Evolutionary conservation across 1,284 basidiomycete species (phyloP), one percentile per base, ranked within the genome.

Genomic region (Sanguinoderma infundibulare): DNA sequence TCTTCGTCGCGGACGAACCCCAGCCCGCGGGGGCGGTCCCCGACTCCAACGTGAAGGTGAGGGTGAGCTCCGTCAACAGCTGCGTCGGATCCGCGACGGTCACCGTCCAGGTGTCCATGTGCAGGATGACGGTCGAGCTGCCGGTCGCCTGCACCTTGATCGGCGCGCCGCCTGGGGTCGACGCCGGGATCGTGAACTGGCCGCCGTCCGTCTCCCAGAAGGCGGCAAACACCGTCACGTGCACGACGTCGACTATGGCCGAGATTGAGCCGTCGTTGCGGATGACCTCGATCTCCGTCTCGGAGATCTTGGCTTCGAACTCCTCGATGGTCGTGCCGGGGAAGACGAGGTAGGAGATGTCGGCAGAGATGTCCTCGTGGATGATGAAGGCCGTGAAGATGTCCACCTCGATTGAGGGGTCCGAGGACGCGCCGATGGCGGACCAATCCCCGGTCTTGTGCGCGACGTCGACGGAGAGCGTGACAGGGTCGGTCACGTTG

Each of bases 331-430:
- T 64, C 14, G 78, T 78, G 1, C 80, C 84, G 40, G 87, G 87
- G 73, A 82, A 87, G 53, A 81, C 77, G 22, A 80, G 76, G 70
- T 90, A 91, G 4, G 83, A 77, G 30, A 83, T 71, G 3, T 60
- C 49, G 26, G 57, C 55, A 22, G 62, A 65, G 22, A 75, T 66
- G 50, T 75, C 63, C 46, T 70, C 64, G 68, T 88, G 87, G 24
- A 80, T 70, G 32, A 89, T 75, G 79, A 81, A 87, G 1, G 88
- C 87, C 2, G 83, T 74, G 74, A 90, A 91, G 30, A 90, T 74
- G 68, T 87, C 80, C 39, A 86, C 82, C 0, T 81, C 84, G 26
- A 75, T 71, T 1, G 81, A 77, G 5, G 84, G 83, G 56, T 81
- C 78, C 0, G 76, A 77, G 5, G 86, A 87, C 2, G 82, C 87